Conservation (phyloP, 2,329 filamentous ascomycete genomes). For the Botrytis hyacinthi region DNA sequence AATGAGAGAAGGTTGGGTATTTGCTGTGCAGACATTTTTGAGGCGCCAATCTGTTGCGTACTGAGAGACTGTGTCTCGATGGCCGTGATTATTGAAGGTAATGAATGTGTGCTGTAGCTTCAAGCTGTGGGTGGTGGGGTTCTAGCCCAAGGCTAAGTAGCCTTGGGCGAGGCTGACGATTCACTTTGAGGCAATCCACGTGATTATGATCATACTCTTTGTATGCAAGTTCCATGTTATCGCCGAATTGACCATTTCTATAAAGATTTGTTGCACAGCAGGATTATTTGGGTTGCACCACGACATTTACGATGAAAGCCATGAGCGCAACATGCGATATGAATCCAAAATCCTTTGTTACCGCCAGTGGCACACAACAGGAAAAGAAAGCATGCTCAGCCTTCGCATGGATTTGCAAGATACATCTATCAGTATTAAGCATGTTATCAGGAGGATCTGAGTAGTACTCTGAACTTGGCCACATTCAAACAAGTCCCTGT, state of each 20-base stretch:
- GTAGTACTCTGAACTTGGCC: neutral
- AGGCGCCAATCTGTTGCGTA: neutral
- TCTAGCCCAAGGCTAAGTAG: neutral
- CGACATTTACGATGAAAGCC: neutral
- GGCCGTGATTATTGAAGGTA: neutral
- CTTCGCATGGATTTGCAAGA: neutral
- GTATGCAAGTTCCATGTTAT: neutral
- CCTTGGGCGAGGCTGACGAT: neutral
- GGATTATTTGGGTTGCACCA: neutral
- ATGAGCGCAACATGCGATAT: neutral
- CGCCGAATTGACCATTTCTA: neutral
- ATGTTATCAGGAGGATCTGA: neutral
- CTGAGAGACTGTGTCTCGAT: neutral
- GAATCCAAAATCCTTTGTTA: neutral
- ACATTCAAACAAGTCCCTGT: neutral
- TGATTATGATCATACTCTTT: neutral
- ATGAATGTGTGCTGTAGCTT: neutral
- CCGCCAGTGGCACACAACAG: neutral
- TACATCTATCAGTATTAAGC: neutral
- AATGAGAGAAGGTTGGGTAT: constrained; percentile 76
- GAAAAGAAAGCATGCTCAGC: neutral
- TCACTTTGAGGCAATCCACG: accelerated
- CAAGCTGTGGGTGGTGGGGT: constrained; percentile 2
- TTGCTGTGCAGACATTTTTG: constrained; percentile 63
- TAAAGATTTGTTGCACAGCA: neutral